Conservation (phyloP, 164 flowering plant genomes). For the grape (Vitis vinifera) region DNA sequence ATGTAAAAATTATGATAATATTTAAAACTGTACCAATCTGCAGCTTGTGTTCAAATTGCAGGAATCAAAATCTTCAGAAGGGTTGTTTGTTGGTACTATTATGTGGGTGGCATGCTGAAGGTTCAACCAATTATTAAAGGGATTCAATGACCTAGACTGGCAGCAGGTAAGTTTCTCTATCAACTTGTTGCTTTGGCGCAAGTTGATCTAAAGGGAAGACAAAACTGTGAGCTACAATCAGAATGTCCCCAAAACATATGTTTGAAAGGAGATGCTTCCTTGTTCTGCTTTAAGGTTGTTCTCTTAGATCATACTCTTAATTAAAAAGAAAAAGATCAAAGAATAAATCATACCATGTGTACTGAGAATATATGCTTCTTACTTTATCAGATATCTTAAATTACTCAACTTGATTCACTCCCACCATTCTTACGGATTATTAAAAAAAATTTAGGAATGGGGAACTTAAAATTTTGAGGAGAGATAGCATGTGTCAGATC, state of each 20-base stretch:
- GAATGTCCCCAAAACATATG: conserved; percentile 13
- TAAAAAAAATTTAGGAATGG: no score
- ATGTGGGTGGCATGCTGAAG: no score
- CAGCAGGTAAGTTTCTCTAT: neutral
- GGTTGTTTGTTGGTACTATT: no score
- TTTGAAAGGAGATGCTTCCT: conserved; percentile 8
- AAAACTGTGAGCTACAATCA: conserved; percentile 15
- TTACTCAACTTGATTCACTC: neutral
- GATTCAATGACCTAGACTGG: neutral
- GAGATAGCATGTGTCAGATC: no score
- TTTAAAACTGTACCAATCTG: no score
- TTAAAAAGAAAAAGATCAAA: neutral
- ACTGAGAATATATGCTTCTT: conserved; percentile 13
- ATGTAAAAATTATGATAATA: no score
- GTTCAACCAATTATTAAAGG: neutral
- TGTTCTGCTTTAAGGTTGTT: conserved; percentile 10
- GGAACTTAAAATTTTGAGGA: no score
- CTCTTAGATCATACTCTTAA: neutral
- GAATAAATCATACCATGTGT: neutral
- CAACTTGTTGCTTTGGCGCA: neutral
- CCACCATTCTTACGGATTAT: neutral
- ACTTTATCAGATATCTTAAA: neutral
- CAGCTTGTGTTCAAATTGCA: no score
- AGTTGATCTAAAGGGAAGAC: neutral
- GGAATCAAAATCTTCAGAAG: no score